Evolutionary conservation across 129 eudicot genomes (phyloP).

Genomic region (Centella asiatica): DNA sequence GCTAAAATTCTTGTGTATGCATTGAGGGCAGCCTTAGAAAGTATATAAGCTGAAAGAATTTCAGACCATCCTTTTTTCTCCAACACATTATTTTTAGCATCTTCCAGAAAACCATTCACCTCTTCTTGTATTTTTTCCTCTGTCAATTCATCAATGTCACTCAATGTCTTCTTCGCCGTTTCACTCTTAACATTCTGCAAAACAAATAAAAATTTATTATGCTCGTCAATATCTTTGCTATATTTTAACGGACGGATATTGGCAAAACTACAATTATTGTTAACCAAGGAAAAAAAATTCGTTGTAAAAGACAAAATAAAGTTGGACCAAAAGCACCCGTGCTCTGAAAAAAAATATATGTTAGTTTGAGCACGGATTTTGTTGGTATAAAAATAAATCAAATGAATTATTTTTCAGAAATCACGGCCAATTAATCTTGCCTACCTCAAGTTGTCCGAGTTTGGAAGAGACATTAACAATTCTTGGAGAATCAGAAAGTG

Average conservation of each 20-base stretch:
- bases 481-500: constrained; percentile 55
- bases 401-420: neutral
- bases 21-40: constrained; percentile 20
- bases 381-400: neutral
- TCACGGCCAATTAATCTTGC: too few species aligned
- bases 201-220: neutral
- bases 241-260: too few species aligned
- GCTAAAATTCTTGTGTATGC: constrained; percentile 22
- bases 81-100: neutral
- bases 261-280: too few species aligned
- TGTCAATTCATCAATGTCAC: constrained; percentile 14
- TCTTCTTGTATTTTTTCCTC: constrained; percentile 11
- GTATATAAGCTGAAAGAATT: neutral
- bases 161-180: neutral
- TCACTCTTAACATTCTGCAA: constrained; percentile 8
- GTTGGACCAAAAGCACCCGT: too few species aligned
- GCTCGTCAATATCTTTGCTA: too few species aligned
- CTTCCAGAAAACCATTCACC: constrained; percentile 5
- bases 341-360: too few species aligned
- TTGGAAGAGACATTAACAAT: constrained; percentile 65
- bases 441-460: constrained; percentile 49
- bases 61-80: constrained; percentile 4
- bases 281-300: too few species aligned
- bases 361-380: neutral
- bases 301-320: too few species aligned